Base-by-base conservation (phyloP, 2,329 filamentous ascomycete genomes). In the Simplicillium sp. region DNA sequence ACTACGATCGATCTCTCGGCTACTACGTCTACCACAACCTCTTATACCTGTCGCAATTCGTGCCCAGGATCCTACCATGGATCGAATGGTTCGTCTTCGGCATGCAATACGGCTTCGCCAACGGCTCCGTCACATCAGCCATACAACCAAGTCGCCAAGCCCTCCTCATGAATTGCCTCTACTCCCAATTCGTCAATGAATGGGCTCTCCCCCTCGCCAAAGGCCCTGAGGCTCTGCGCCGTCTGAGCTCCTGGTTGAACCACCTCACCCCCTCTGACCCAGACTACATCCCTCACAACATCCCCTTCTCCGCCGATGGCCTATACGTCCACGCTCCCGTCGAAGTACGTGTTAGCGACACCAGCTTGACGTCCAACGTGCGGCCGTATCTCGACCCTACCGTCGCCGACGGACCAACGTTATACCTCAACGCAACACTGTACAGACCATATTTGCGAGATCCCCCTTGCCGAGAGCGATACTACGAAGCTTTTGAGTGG, bases 121-220 rank as follows among this genome's bases (percentile, higher is more conserved):
- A 86, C 45, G 80, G 79, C 38, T 73, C 71, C 3, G 71, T 73
- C 39, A 83, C 79, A 33, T 71, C 73, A n/a, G 90, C 84, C 6
- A 77, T 96, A 14, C 84, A 96, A 61, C 80, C 83, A 16, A 84
- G 84, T 47, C 79, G 84, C 44, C 70, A 82, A 48, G 90, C 88
- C 11, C 75, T 97, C 36, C 71, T 96, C 39, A 90, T 98, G 85
- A 92, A 98, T 67, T 98, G 92, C 55, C 75, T 97, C 6, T 98
- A 96, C 68, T 90, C 85, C n/a, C 92, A 98, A 57, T 95, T 87
- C 53, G 92, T 98, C 49, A 96, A 98, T 60, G 92, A 98, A 60
- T 98, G 92, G 92, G 90, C 90, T 1, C 74, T 98, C 7, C 90
- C 92, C 1, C 71, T 98, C 1, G 69, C 79, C 47, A 83, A 84